These are phyloP conservation scores for Pythium folliculosum DNA, from an alignment of 352 stramenopile species.

Conservation along the genomic window DNA sequence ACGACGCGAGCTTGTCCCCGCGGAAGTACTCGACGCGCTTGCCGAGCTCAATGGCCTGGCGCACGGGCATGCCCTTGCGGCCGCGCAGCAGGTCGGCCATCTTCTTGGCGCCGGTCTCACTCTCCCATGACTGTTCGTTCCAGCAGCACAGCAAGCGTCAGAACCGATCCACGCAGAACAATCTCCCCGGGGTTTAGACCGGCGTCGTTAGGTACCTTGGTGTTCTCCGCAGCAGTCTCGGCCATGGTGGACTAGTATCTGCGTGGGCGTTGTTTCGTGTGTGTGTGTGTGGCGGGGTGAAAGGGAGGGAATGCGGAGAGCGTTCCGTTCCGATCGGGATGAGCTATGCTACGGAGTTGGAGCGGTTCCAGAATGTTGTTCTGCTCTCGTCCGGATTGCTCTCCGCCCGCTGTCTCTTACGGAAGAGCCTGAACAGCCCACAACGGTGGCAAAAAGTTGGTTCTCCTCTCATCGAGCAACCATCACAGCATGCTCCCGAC, in stretches of 20 bases:
- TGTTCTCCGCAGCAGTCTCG: constrained; percentile 11
- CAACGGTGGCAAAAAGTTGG: neutral
- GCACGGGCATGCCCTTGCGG: constrained; percentile 86
- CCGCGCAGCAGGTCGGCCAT: constrained; percentile 85
- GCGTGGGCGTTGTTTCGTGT: neutral
- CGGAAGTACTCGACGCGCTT: constrained; percentile 93
- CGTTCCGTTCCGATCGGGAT: neutral
- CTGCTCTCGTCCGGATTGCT: neutral
- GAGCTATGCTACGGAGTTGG: constrained; percentile 5
- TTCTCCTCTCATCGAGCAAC: constrained; percentile 19
- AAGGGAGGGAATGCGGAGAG: constrained; percentile 1
- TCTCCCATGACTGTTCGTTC: constrained; percentile 57
- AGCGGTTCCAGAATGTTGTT: constrained; percentile 21
- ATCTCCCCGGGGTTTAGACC: no score
- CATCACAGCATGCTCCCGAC: no score
- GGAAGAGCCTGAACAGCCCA: neutral
- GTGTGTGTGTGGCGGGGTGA: neutral
- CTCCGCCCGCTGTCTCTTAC: constrained; percentile 19
- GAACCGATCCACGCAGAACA: no score
- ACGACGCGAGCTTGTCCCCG: constrained; percentile 87
- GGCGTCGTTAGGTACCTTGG: neutral
- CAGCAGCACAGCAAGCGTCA: no score
- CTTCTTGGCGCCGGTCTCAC: constrained; percentile 70
- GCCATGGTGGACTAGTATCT: constrained; percentile 3
- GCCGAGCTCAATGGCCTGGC: constrained; percentile 88